Conservation (phyloP, 169 alveolate genomes). For the Plasmodium gaboni region DNA sequence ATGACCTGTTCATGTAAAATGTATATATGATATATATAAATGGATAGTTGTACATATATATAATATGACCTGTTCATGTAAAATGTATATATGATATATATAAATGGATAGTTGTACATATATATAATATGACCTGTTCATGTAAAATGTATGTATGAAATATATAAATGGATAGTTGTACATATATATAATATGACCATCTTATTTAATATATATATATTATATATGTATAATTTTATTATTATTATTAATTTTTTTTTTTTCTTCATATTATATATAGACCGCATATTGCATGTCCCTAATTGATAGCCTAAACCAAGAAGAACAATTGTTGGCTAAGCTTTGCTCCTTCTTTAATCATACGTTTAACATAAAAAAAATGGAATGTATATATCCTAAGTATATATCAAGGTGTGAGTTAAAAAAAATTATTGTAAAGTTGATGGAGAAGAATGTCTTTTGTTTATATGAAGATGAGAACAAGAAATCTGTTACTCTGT, state of each 20-base stretch:
- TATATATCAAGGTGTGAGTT: conserved; percentile 73
- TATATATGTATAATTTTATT: neutral
- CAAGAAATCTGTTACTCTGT: neutral
- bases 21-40: neutral
- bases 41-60: too few species aligned
- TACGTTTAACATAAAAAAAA: conserved; percentile 77
- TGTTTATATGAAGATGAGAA: conserved; percentile 52
- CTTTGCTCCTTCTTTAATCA: conserved; percentile 79
- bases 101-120: too few species aligned
- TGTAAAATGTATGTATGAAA: too few species aligned
- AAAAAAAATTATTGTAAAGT: conserved; percentile 64
- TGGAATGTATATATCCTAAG: conserved; percentile 81
- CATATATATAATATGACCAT: too few species aligned
- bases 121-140: too few species aligned
- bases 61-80: too few species aligned
- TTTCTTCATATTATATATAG: neutral
- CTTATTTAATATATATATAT: neutral
- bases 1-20: too few species aligned
- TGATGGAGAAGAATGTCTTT: conserved; percentile 77
- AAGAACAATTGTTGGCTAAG: conserved; percentile 81
- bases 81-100: too few species aligned
- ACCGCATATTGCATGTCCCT: conserved; percentile 81
- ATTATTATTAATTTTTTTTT: conserved; percentile 19
- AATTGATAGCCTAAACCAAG: conserved; percentile 78
- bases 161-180: too few species aligned